Base-by-base conservation (phyloP, 129 eudicot genomes). In the Centrapalus pauciflorus region DNA sequence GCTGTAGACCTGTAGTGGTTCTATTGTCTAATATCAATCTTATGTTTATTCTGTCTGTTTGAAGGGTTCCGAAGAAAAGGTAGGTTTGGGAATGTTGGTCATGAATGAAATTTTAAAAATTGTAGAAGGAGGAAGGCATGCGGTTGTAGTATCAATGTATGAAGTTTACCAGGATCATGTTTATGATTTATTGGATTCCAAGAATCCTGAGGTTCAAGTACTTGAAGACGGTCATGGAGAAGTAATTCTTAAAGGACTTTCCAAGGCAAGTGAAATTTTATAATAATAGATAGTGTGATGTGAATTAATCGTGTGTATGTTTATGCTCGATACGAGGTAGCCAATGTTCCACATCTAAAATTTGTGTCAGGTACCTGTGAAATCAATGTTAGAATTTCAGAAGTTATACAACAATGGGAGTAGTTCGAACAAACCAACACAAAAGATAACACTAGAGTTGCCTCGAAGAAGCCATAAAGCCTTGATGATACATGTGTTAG, bases 151-250 rank as follows among this genome's bases (percentile, higher is more conserved):
- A 12, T 93, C 99, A 21, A 21, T 93, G 7, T 93, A 78, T 70
- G 99, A 93, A 80, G 83, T 86, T 29, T 70, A 46, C 23, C 87
- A 83, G 32, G 94, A 93, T 41, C 89, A 77, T 69, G 92, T 82
- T 4, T 71, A 81, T 66, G 96, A 93, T 77, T 34, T 78, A 26
- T 71, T 93, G 63, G 87, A 86, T 70, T 35, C 90, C 19, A 82
- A 73, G 29, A 77, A 74, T 64, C 60, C 87, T 1, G 82, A 82
- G 59, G 85, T 93, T 77, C 90, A 83, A 55, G 83, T 93, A 7
- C 77, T 89, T 20, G 99, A 89, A 66, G 88, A 75, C 70, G 85
- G 77, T 37, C 87, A 78, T 7, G 95, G 99, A 0, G 82, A 82
- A 72, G 80, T 89, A 61, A 83, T 63, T 20, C 80, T 93, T 7